These are phyloP conservation scores for Penstemon davidsonii DNA, from an alignment of 257 asterid species.

Conservation along the genomic window DNA sequence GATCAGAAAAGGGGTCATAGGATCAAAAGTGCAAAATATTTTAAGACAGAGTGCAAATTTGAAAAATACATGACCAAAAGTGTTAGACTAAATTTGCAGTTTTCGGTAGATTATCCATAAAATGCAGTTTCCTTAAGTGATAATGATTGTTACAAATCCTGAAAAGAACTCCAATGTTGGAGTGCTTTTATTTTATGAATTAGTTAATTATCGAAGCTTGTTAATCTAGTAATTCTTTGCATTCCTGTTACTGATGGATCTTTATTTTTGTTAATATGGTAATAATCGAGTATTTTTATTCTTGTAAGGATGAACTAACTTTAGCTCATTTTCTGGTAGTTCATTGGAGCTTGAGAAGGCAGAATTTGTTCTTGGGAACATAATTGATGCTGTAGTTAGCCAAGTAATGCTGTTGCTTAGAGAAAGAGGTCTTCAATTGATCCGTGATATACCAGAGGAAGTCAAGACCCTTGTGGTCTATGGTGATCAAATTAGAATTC, in stretches of 20 bases:
- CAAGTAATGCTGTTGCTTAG: constrained; percentile 76
- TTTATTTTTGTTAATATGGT: neutral
- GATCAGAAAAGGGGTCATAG: no score
- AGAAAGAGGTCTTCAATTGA: constrained; percentile 73
- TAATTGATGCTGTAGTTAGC: constrained; percentile 88
- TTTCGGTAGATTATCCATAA: neutral
- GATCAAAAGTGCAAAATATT: no score
- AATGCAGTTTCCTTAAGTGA: constrained; percentile 3
- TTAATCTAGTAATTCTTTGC: neutral
- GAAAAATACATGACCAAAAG: no score
- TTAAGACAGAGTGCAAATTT: no score
- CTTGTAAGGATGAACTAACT: constrained; percentile 6
- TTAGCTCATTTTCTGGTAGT: constrained; percentile 36
- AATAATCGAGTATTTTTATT: neutral
- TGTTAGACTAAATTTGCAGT: no score
- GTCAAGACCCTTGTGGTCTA: constrained; percentile 59
- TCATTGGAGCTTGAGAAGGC: constrained; percentile 67
- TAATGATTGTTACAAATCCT: constrained; percentile 9
- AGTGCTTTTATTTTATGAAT: neutral
- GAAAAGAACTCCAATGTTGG: neutral
- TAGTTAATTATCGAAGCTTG: constrained; percentile 4
- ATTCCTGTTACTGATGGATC: neutral
- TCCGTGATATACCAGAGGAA: constrained; percentile 81
- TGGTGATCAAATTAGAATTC: constrained; percentile 84
- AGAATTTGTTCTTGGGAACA: constrained; percentile 72